A percentile compares a stretch with the other conserved stretches of the same genome.
Conservation (phyloP, 768 basidiomycete genomes). For the Sarcodon aspratus region DNA sequence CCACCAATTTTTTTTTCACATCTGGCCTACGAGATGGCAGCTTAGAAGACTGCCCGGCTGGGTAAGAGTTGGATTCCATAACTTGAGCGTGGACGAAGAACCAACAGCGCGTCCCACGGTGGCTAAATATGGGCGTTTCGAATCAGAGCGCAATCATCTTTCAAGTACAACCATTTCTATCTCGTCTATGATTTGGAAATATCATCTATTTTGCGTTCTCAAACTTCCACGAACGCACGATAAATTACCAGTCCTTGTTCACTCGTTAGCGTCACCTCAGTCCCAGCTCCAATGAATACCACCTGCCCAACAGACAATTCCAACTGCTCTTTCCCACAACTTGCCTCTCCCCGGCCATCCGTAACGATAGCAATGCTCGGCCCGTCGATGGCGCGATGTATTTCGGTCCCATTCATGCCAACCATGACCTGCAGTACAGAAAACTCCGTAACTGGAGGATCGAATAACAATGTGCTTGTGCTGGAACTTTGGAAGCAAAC, state of each 20-base stretch:
- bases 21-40: constrained; percentile 46
- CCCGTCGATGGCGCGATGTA: constrained; percentile 57
- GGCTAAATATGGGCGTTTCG: no score
- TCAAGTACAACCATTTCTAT: no score
- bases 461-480: constrained; percentile 46
- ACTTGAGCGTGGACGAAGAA: no score
- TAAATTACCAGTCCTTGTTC: constrained; percentile 40
- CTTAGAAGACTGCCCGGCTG: no score
- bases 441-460: constrained; percentile 93
- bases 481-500: constrained; percentile 24
- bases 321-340: constrained; percentile 35
- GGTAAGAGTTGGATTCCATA: no score
- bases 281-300: constrained; percentile 70
- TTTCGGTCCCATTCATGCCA: constrained; percentile 29
- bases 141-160: no score
- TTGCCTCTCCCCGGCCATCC: constrained; percentile 27
- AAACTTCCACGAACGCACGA: constrained; percentile 54
- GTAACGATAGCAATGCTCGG: constrained; percentile 82
- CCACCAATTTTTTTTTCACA: constrained; percentile 78
- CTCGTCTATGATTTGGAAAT: no score
- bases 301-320: constrained; percentile 57
- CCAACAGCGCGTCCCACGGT: no score
- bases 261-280: constrained; percentile 36
- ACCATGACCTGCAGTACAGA: constrained; percentile 64
- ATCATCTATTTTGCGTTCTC: not conserved